Conservation (phyloP, 176 grass and related monocot genomes). For the Aegilops sharonensis region DNA sequence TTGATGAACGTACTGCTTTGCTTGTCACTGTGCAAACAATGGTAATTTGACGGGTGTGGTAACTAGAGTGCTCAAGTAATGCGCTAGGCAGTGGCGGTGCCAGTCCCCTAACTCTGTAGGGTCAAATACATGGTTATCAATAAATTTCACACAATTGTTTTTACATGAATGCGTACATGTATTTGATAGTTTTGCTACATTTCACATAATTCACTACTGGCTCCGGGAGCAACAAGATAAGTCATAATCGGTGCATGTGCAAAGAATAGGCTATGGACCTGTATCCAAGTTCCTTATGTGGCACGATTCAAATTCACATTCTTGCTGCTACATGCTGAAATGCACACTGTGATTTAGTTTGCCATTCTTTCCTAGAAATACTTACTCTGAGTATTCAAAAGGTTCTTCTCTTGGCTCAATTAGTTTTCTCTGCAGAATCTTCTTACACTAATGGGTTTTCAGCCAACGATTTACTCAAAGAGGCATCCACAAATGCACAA, state of each 20-base stretch:
- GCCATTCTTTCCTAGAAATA: not conserved
- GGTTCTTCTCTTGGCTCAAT: conserved; percentile 2
- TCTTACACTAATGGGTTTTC: conserved; percentile 37
- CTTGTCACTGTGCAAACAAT: not conserved
- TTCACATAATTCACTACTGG: not conserved
- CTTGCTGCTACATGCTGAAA: not conserved
- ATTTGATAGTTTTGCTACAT: not conserved
- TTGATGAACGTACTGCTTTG: conserved; percentile 13
- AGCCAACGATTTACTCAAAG: conserved; percentile 45
- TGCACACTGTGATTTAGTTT: not conserved
- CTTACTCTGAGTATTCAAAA: not conserved
- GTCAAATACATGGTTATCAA: not conserved
- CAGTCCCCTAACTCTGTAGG: not conserved
- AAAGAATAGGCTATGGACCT: not conserved
- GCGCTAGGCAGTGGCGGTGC: not conserved
- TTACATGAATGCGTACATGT: not conserved
- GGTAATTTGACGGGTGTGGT: not conserved
- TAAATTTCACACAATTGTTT: not conserved
- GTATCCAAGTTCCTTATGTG: not conserved
- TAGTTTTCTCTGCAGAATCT: conserved; percentile 30
- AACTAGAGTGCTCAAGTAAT: not conserved
- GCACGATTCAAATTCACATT: not conserved
- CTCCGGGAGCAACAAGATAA: not conserved
- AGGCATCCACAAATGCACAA: conserved; percentile 50
- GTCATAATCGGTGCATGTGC: not conserved